Conservation (phyloP, 2,329 filamentous ascomycete genomes). For the Scorias spongiosa region DNA sequence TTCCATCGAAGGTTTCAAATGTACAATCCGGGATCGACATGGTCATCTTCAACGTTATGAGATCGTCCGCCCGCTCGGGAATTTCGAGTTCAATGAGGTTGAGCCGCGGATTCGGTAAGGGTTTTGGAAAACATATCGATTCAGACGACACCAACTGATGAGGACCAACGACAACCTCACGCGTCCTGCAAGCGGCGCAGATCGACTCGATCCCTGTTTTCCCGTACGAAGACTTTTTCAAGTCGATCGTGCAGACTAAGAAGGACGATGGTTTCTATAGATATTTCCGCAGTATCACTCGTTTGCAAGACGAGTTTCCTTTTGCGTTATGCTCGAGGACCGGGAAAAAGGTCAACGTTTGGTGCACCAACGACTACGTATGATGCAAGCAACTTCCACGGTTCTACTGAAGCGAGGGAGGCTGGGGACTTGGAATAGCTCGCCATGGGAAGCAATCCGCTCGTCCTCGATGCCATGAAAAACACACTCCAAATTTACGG, state of each 20-base stretch:
- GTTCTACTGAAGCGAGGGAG: no score
- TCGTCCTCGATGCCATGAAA: slow-evolving; percentile 81
- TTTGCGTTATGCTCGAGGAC: background rate
- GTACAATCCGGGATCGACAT: no score
- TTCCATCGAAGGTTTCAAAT: no score
- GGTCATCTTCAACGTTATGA: no score
- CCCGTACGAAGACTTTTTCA: background rate
- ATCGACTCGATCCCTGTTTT: background rate
- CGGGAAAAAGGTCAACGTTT: slow-evolving; percentile 54
- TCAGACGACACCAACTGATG: no score
- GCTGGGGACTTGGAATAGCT: slow-evolving; percentile 32
- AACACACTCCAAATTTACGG: slow-evolving; percentile 81
- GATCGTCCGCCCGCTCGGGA: no score
- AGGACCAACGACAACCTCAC: no score
- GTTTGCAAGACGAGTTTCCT: background rate
- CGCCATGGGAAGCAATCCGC: slow-evolving; percentile 82
- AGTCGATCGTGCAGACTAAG: background rate
- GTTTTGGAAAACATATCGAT: no score
- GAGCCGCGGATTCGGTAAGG: no score
- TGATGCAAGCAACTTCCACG: background rate
- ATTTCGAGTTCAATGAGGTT: no score
- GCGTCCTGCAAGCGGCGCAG: no score
- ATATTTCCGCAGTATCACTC: background rate
- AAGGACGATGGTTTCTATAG: background rate
- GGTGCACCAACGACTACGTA: slow-evolving; percentile 45